A percentile compares a stretch with the other conserved stretches of the same genome.
phyloP scores from a whole-genome alignment of 331 rosid genomes.

The Acacia pycnantha region DNA sequence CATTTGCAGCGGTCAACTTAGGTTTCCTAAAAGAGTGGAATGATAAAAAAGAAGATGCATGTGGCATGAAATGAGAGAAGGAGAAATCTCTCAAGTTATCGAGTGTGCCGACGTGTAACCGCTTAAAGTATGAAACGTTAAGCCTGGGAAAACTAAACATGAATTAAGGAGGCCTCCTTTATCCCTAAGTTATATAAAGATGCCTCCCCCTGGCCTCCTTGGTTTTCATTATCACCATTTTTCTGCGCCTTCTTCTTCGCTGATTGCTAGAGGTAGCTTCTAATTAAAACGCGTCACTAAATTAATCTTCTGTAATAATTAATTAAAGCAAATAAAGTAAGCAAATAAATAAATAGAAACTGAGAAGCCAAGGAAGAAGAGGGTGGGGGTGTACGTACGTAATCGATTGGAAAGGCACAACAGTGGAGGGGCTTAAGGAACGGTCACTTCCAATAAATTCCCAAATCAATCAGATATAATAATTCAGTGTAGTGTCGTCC shows the following conservation, averaged over 20 bases:
- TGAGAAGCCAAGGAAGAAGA: neutral
- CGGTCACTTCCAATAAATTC: slow-evolving; percentile 56
- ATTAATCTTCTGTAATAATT: too few relatives aligned
- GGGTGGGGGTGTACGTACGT: too few relatives aligned
- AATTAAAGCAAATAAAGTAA: too few relatives aligned
- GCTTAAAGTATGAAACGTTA: slow-evolving; percentile 33
- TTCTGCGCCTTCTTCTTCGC: neutral
- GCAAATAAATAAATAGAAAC: neutral
- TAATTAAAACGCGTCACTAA: too few relatives aligned
- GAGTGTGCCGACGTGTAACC: neutral
- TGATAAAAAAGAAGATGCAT: neutral
- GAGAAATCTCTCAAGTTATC: neutral
- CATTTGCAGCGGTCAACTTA: neutral
- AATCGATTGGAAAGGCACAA: neutral
- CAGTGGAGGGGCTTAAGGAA: slow-evolving; percentile 71
- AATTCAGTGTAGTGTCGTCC: slow-evolving; percentile 35
- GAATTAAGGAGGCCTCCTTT: slow-evolving; percentile 29
- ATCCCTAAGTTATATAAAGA: slow-evolving; percentile 27
- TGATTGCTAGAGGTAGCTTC: too few relatives aligned
- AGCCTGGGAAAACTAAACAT: slow-evolving; percentile 31
- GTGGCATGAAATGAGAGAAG: neutral
- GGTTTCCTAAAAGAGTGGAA: neutral
- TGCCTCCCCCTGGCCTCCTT: neutral
- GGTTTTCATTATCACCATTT: neutral
- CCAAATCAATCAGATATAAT: slow-evolving; percentile 29